These are phyloP conservation scores for Insectozyma bohioensis DNA, from an alignment of 1,139 yeast genomes.

Conservation along the genomic window DNA sequence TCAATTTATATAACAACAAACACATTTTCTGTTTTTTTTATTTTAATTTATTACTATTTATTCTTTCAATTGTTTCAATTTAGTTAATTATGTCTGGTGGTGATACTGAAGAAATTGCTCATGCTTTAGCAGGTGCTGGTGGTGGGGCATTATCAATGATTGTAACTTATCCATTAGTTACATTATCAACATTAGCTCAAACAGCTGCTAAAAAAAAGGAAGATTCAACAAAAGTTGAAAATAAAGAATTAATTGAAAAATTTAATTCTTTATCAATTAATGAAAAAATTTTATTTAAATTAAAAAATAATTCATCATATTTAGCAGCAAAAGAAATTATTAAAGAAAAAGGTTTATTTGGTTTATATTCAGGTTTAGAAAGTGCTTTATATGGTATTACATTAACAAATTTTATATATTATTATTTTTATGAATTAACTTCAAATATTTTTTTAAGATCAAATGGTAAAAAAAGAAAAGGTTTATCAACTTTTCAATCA, in stretches of 20 bases:
- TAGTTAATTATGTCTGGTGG: conserved; percentile 6
- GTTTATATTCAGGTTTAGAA: conserved; percentile 82
- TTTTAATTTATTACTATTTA: no score
- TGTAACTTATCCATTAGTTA: conserved; percentile 82
- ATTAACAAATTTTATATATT: conserved; percentile 82
- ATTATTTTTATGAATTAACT: conserved; percentile 82
- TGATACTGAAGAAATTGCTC: conserved; percentile 54
- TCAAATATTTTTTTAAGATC: conserved; percentile 53
- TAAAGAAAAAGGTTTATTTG: conserved; percentile 63
- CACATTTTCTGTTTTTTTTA: no score
- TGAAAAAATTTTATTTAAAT: conserved; percentile 20
- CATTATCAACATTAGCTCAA: conserved; percentile 83
- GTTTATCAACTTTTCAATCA: conserved; percentile 67
- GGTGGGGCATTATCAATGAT: conserved; percentile 89
- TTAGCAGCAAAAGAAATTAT: conserved; percentile 48
- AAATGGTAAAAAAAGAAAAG: conserved; percentile 30
- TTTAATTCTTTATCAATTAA: conserved; percentile 11
- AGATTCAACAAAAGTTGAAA: conserved; percentile 21
- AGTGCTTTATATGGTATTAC: conserved; percentile 87
- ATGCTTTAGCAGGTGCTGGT: conserved; percentile 90
- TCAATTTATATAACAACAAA: no score
- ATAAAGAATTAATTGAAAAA: conserved; percentile 9
- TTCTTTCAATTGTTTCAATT: no score
- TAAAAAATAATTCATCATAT: conserved; percentile 25
- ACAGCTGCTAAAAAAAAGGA: conserved; percentile 51